phyloP scores from a whole-genome alignment of 2,329 filamentous ascomycete genomes.

The Aspergillus arachidicola region DNA sequence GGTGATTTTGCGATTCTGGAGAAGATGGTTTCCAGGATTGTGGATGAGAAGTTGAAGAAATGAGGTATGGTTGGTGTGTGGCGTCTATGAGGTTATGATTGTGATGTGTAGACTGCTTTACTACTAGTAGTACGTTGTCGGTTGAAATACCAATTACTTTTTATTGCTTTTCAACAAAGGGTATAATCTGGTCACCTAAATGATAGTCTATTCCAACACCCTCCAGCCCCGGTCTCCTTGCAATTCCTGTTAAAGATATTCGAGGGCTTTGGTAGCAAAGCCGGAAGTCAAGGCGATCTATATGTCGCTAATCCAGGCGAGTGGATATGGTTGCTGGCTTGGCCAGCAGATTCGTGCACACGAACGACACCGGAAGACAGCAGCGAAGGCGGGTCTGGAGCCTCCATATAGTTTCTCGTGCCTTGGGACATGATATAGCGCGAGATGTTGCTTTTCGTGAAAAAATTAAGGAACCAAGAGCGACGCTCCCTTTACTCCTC shows the following conservation, averaged over 20 bases:
- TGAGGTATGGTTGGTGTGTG: conserved; percentile 9
- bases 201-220: not conserved
- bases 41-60: conserved; percentile 67
- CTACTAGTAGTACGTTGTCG: not conserved
- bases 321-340: not conserved
- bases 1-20: conserved; percentile 60
- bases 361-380: not conserved
- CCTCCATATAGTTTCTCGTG: not conserved
- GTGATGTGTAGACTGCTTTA: conserved; percentile 4
- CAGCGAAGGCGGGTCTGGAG: not conserved
- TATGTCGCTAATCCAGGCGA: not conserved
- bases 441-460: not conserved
- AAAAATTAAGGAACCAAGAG: not conserved
- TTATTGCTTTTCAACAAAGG: not conserved
- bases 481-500: conserved; percentile 37
- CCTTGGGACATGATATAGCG: not conserved
- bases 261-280: not conserved
- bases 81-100: not conserved
- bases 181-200: conserved; percentile 1
- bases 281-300: not conserved
- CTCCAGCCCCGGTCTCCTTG: not conserved
- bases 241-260: not conserved
- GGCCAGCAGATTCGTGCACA: not conserved
- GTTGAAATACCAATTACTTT: conserved; percentile 2
- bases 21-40: conserved; percentile 73